These are phyloP conservation scores for Colletotrichum sp. DNA, from an alignment of 2,329 filamentous ascomycete species.

Conservation along the genomic window DNA sequence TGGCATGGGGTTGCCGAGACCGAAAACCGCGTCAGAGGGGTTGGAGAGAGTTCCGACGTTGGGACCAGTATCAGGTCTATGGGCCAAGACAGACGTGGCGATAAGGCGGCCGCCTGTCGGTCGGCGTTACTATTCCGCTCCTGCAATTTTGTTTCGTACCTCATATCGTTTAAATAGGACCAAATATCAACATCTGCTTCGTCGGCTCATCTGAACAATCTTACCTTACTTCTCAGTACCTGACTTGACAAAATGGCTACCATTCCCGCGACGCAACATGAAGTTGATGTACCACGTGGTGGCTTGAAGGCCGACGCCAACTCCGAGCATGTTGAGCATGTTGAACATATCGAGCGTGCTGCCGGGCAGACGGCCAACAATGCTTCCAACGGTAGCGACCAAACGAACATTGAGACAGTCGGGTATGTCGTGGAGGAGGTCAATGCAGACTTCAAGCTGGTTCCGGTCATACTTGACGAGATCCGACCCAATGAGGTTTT, in stretches of 20 bases:
- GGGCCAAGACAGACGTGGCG: background rate
- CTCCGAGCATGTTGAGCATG: background rate
- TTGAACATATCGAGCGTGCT: background rate
- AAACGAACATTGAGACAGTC: background rate
- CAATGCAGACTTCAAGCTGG: background rate
- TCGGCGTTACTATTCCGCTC: background rate
- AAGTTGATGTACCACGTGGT: background rate
- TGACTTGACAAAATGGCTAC: background rate
- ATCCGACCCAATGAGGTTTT: slow-evolving; percentile 80
- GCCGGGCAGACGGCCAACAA: background rate
- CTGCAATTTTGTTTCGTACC: background rate
- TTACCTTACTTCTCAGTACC: background rate
- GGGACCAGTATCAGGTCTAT: background rate
- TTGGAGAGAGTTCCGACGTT: background rate
- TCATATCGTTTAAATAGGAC: background rate
- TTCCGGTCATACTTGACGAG: slow-evolving; percentile 8
- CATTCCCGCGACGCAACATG: background rate
- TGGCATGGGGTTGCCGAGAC: background rate
- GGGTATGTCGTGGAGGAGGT: slow-evolving; percentile 9
- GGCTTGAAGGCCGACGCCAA: background rate
- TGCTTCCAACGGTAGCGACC: background rate
- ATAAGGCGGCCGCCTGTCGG: background rate
- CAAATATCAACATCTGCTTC: background rate
- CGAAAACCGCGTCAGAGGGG: background rate
- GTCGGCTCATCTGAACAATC: background rate